These are phyloP conservation scores for Trichocomaceae sp. DNA, from an alignment of 2,329 filamentous ascomycete genomes.

Conservation along the genomic window DNA sequence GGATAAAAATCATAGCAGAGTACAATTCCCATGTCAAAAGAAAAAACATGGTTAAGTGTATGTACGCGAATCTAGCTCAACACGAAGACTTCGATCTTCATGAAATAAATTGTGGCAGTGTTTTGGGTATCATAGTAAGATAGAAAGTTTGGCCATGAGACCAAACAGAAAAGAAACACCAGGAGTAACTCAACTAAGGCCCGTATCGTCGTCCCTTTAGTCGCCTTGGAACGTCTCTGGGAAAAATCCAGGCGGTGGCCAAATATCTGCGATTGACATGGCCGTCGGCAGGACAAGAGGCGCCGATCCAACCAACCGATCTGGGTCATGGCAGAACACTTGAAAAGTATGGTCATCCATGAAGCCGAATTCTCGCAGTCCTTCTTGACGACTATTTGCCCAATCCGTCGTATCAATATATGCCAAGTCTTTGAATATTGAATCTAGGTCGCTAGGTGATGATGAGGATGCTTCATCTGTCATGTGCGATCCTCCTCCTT, in stretches of 20 bases:
- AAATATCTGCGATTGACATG: constrained; percentile 37
- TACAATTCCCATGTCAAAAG: not conserved
- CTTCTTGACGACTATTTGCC: constrained; percentile 36
- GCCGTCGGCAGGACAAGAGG: constrained; percentile 30
- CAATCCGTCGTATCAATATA: constrained; percentile 42
- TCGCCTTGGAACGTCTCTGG: constrained; percentile 34
- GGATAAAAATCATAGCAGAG: not conserved
- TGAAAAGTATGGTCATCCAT: constrained; percentile 40
- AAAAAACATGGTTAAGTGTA: not conserved
- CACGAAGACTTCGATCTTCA: not conserved
- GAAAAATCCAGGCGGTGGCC: constrained; percentile 39
- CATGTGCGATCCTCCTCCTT: constrained; percentile 6
- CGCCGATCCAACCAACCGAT: constrained; percentile 32
- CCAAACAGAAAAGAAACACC: not conserved
- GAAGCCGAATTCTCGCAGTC: constrained; percentile 40
- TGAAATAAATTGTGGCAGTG: not conserved
- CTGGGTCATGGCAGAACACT: constrained; percentile 41
- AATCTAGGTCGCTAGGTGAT: constrained; percentile 31
- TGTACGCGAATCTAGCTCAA: not conserved
- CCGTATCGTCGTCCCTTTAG: constrained; percentile 13
- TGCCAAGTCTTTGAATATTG: constrained; percentile 41
- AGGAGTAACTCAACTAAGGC: not conserved
- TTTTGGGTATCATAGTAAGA: not conserved
- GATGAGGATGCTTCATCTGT: constrained; percentile 11
- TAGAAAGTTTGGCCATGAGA: not conserved